phyloP scores from a whole-genome alignment of 345 rosid species.

The Dovyalis caffra region DNA sequence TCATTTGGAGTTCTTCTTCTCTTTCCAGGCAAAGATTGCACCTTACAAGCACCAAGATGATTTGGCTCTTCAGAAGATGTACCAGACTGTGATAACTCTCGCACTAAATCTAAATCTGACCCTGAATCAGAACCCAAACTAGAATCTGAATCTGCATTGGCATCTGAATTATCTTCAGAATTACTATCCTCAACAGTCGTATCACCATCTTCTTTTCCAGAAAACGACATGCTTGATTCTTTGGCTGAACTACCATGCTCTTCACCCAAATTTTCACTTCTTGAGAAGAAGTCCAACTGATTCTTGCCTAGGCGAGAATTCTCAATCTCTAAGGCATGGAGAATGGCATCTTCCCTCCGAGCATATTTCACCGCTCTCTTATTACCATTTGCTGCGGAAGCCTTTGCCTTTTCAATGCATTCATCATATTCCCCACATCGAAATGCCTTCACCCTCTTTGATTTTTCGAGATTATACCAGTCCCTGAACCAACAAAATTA shows the following conservation, averaged over 20 bases:
- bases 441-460: slow-evolving; percentile 92
- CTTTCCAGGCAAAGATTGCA: slow-evolving; percentile 48
- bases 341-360: slow-evolving; percentile 91
- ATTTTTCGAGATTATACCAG: slow-evolving; percentile 94
- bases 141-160: slow-evolving; percentile 2
- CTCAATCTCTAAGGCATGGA: slow-evolving; percentile 91
- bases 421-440: slow-evolving; percentile 93
- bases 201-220: slow-evolving; percentile 50
- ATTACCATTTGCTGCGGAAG: slow-evolving; percentile 61
- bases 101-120: slow-evolving; percentile 37
- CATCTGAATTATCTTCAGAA: slow-evolving; percentile 38
- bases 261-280: slow-evolving; percentile 31
- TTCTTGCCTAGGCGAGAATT: slow-evolving; percentile 62
- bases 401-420: slow-evolving; percentile 84
- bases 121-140: slow-evolving; percentile 4
- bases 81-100: slow-evolving; percentile 66
- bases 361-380: slow-evolving; percentile 81
- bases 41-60: slow-evolving; percentile 42
- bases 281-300: slow-evolving; percentile 36
- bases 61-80: slow-evolving; percentile 66
- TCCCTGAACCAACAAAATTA: slow-evolving; percentile 54
- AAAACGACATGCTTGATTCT: slow-evolving; percentile 52
- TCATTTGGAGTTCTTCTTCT: slow-evolving; percentile 93
- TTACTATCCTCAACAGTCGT: slow-evolving; percentile 37
- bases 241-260: slow-evolving; percentile 37